Evolutionary conservation across 164 flowering plant genomes (phyloP).

Genomic region (Protea cynaroides): DNA sequence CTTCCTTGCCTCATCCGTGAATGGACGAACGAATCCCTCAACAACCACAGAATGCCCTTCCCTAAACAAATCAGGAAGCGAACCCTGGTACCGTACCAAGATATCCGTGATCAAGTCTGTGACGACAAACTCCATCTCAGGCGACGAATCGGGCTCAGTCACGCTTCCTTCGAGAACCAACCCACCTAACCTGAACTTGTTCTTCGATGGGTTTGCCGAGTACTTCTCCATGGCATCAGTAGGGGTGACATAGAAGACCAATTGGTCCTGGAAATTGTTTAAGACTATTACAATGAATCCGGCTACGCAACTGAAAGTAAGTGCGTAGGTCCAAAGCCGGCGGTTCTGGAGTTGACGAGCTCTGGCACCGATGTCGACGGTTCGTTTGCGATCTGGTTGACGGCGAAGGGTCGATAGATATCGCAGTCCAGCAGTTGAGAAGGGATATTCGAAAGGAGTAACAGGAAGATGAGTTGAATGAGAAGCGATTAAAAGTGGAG

Average conservation of each 20-base stretch:
- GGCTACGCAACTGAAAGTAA: constrained; percentile 68
- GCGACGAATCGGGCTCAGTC: constrained; percentile 41
- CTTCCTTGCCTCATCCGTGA: constrained; percentile 36
- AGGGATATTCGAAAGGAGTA: constrained; percentile 4
- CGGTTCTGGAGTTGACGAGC: constrained; percentile 83
- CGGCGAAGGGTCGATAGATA: constrained; percentile 50
- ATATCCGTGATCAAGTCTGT: constrained; percentile 81
- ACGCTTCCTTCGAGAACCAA: constrained; percentile 85
- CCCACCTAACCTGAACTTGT: constrained; percentile 75
- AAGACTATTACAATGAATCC: constrained; percentile 67
- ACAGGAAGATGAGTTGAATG: neutral
- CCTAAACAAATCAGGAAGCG: constrained; percentile 81
- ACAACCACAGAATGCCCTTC: constrained; percentile 95
- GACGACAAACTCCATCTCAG: constrained; percentile 73
- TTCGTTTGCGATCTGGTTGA: constrained; percentile 29
- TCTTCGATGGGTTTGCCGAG: constrained; percentile 42
- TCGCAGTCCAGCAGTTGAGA: constrained; percentile 21
- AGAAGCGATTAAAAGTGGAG: constrained; percentile 7
- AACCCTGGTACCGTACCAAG: constrained; percentile 60
- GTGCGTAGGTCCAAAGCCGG: constrained; percentile 83
- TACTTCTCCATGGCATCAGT: constrained; percentile 65
- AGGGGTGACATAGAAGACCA: constrained; percentile 85
- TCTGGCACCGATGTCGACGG: constrained; percentile 66
- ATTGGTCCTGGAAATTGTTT: constrained; percentile 67
- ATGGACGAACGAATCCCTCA: constrained; percentile 69